A percentile compares a stretch with the other conserved stretches of the same genome.
Conservation (phyloP, 768 basidiomycete genomes). For the Tephrocybe sp. region DNA sequence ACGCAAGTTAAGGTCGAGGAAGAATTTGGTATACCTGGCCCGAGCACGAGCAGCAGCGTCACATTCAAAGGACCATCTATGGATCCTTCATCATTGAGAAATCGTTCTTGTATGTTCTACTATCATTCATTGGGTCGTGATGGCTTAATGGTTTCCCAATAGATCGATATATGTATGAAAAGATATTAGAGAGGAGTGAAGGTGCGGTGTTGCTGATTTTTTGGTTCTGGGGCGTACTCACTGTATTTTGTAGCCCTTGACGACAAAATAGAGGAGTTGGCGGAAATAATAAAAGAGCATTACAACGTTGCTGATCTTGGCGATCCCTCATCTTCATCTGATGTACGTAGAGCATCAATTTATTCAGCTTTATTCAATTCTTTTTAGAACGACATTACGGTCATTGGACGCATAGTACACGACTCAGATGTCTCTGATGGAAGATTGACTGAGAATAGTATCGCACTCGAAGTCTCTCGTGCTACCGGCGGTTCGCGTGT, state of each 20-base stretch:
- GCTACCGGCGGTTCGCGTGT: constrained; percentile 62
- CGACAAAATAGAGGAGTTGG: constrained; percentile 83
- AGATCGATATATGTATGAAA: constrained; percentile 97
- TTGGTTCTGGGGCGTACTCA: background rate
- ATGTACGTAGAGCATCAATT: constrained; percentile 29
- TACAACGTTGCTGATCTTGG: constrained; percentile 75
- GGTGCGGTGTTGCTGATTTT: constrained; percentile 37
- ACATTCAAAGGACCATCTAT: constrained; percentile 37
- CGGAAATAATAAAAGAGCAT: constrained; percentile 64
- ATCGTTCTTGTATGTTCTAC: constrained; percentile 53
- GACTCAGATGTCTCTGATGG: constrained; percentile 55
- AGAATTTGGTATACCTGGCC: constrained; percentile 21
- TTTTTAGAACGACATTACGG: constrained; percentile 56
- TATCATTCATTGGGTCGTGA: background rate
- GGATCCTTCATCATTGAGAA: constrained; percentile 35
- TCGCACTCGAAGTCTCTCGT: constrained; percentile 84
- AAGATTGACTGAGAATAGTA: constrained; percentile 72
- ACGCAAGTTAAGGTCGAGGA: constrained; percentile 36
- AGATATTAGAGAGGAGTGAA: constrained; percentile 78
- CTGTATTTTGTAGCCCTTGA: constrained; percentile 60
- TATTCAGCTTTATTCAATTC: constrained; percentile 1
- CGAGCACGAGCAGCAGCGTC: constrained; percentile 26
- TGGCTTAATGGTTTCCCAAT: constrained; percentile 1
- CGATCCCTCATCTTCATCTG: constrained; percentile 56
- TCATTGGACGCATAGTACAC: constrained; percentile 72